Conservation (phyloP, 345 rosid genomes). For the Viola odorata region DNA sequence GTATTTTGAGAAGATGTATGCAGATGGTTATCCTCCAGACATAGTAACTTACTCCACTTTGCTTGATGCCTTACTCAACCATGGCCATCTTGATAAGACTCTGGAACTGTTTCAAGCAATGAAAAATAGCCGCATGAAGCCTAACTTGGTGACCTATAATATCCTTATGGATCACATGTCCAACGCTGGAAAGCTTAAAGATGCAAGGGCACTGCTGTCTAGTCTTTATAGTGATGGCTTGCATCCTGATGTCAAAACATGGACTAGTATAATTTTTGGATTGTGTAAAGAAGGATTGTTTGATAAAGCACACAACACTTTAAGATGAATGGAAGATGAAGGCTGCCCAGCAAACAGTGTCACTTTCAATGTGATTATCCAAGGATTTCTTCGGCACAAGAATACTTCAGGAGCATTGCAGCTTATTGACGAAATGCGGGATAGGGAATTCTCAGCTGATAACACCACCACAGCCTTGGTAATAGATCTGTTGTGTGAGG, state of each 20-base stretch:
- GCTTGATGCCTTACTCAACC: neutral
- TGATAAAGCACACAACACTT: neutral
- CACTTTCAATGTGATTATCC: neutral
- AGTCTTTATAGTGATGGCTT: neutral
- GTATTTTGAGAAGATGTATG: neutral
- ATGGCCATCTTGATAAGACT: neutral
- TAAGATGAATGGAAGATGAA: neutral
- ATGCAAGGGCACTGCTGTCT: neutral
- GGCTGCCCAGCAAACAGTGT: neutral
- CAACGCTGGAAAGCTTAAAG: neutral
- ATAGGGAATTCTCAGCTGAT: neutral
- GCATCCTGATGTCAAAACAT: neutral
- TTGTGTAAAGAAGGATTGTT: neutral
- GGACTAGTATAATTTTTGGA: neutral
- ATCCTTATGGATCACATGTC: neutral
- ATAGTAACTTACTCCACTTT: neutral
- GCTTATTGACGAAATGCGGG: neutral
- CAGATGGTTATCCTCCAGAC: neutral
- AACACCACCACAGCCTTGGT: neutral
- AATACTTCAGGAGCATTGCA: neutral
- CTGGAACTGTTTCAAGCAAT: neutral
- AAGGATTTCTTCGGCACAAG: neutral
- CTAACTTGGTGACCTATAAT: neutral
- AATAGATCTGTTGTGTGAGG: neutral
- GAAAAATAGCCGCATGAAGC: neutral